Percentiles rank a stretch among this genome's conserved stretches.
phyloP scores from a whole-genome alignment of 2,329 filamentous ascomycete species.

The Metarhizium humberi region DNA sequence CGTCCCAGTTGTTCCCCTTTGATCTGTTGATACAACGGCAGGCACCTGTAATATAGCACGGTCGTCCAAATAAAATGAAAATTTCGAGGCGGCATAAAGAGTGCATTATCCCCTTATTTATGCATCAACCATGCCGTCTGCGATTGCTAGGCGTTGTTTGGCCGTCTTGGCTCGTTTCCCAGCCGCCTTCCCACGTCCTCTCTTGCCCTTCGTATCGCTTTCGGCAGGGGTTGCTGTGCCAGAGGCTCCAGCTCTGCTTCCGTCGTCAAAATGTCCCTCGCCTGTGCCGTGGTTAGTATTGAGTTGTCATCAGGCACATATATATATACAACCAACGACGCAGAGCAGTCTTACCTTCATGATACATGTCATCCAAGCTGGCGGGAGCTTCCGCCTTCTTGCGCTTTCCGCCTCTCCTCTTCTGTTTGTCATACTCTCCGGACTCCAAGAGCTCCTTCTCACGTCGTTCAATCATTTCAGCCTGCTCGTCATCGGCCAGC shows the following conservation, averaged over 20 bases:
- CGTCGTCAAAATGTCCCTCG: slow-evolving; percentile 92
- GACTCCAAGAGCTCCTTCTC: slow-evolving; percentile 78
- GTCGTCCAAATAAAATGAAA: not conserved
- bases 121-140: slow-evolving; percentile 42
- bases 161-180: slow-evolving; percentile 54
- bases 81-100: not conserved
- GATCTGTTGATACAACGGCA: slow-evolving; percentile 5
- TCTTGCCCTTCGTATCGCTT: slow-evolving; percentile 40
- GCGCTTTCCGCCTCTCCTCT: slow-evolving; percentile 51
- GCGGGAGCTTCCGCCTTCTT: slow-evolving; percentile 44
- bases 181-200: slow-evolving; percentile 42
- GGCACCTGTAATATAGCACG: not conserved
- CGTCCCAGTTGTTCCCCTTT: not conserved
- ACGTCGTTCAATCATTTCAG: slow-evolving; percentile 83
- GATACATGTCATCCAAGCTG: slow-evolving; percentile 95
- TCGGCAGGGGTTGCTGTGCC: slow-evolving; percentile 77
- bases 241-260: slow-evolving; percentile 57
- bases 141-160: slow-evolving; percentile 59
- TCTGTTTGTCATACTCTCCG: slow-evolving; percentile 56
- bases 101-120: slow-evolving; percentile 5
- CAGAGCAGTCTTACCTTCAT: slow-evolving; percentile 66
- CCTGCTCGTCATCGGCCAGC: slow-evolving; percentile 95
- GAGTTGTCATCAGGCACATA: not conserved
- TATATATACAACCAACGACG: slow-evolving; percentile 7
- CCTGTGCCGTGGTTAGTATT: slow-evolving; percentile 41